phyloP scores from a whole-genome alignment of 1,284 basidiomycete genomes.

The Trametes polyzona region DNA sequence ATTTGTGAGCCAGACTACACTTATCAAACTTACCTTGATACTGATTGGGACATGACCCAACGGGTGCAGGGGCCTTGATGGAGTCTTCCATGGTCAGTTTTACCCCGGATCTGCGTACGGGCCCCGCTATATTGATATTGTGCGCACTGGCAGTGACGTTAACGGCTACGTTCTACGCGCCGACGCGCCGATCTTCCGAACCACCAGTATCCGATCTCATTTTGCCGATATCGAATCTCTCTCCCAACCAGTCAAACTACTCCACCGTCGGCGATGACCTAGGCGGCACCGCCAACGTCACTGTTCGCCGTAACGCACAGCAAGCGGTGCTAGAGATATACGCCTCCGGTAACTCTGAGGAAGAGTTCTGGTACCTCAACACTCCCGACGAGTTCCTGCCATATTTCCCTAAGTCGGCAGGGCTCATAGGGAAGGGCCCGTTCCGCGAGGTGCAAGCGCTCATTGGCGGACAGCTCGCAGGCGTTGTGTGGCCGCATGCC shows the following conservation, averaged over 20 bases:
- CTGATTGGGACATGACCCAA: background rate
- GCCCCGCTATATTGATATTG: too few species aligned
- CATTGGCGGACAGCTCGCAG: conserved; percentile 73
- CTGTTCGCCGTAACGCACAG: conserved; percentile 64
- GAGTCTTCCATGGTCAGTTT: conserved; percentile 16
- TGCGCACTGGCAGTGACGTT: conserved; percentile 17
- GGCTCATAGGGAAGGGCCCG: conserved; percentile 54
- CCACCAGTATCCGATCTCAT: conserved; percentile 61
- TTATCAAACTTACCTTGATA: background rate
- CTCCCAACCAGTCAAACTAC: conserved; percentile 37
- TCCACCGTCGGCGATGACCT: conserved; percentile 42
- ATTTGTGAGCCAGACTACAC: conserved; percentile 32
- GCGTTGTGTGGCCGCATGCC: conserved; percentile 73
- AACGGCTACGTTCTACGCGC: conserved; percentile 66
- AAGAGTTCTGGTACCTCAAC: conserved; percentile 81
- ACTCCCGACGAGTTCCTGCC: conserved; percentile 58
- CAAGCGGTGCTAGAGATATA: conserved; percentile 68
- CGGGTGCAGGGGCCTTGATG: conserved; percentile 12
- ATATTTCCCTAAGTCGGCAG: conserved; percentile 51
- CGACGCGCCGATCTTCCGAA: conserved; percentile 50
- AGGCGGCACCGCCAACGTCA: conserved; percentile 44
- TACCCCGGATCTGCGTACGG: background rate
- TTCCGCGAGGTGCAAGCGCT: conserved; percentile 78
- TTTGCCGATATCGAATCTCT: conserved; percentile 54
- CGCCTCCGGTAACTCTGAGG: conserved; percentile 68